Evolutionary conservation across 2,329 filamentous ascomycete genomes (phyloP).

Genomic region (Botryotinia calthae): DNA sequence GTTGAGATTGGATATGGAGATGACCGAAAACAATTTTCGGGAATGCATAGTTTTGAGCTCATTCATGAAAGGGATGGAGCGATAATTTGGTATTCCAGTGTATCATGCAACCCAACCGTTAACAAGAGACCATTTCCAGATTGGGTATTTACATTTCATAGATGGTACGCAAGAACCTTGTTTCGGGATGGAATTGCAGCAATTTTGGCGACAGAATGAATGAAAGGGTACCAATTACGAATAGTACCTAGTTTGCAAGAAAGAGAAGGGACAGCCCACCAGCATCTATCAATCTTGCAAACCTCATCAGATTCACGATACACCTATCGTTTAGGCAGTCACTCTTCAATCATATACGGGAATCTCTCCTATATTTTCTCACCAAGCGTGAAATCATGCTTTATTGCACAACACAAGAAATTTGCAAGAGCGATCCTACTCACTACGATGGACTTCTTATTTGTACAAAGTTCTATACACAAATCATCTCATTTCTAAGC

Average conservation of each 20-base stretch:
- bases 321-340: background rate
- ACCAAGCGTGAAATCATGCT: background rate
- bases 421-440: background rate
- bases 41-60: constrained; percentile 25
- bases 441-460: background rate
- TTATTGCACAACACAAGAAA: background rate
- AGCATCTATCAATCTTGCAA: background rate
- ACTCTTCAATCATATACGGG: background rate
- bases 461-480: background rate
- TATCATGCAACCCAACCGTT: background rate
- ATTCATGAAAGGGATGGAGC: constrained; percentile 1
- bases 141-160: background rate
- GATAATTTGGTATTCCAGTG: background rate
- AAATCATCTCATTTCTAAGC: background rate
- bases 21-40: constrained; percentile 23
- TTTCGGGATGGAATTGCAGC: background rate
- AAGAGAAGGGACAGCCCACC: background rate
- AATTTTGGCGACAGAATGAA: background rate
- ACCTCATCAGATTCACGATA: background rate
- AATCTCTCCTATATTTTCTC: background rate
- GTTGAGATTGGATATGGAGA: constrained; percentile 28
- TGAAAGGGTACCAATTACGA: no score
- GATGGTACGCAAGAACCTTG: background rate
- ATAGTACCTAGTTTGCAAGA: background rate
- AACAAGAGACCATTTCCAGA: background rate